Evolutionary conservation across 352 stramenopile genomes (phyloP).

Genomic region (Aphanomyces cochlioides): DNA sequence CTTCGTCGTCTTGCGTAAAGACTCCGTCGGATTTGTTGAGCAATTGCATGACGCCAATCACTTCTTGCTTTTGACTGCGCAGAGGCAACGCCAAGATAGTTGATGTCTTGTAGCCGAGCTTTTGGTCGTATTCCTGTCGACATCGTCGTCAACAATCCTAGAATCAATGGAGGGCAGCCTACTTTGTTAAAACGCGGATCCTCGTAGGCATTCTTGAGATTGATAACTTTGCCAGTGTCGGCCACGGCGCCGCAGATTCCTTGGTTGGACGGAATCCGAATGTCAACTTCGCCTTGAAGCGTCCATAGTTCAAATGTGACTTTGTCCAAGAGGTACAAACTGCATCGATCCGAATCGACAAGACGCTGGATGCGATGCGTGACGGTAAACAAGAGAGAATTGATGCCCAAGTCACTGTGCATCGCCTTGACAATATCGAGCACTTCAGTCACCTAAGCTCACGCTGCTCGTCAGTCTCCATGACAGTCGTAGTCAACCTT

Average conservation of each 20-base stretch:
- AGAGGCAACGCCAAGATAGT: slow-evolving; percentile 87
- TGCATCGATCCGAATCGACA: slow-evolving; percentile 88
- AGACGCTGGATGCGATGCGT: slow-evolving; percentile 83
- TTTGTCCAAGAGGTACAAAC: slow-evolving; percentile 90
- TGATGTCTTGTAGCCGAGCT: slow-evolving; percentile 80
- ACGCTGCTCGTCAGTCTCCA: not conserved
- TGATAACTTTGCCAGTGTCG: slow-evolving; percentile 64
- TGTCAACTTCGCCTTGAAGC: slow-evolving; percentile 85
- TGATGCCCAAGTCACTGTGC: slow-evolving; percentile 86
- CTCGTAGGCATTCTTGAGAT: slow-evolving; percentile 82
- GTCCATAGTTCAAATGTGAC: slow-evolving; percentile 88
- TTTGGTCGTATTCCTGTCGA: slow-evolving; percentile 73
- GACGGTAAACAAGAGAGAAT: slow-evolving; percentile 89
- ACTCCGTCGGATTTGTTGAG: slow-evolving; percentile 84
- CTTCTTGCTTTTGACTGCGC: slow-evolving; percentile 58
- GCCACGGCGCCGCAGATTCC: slow-evolving; percentile 80
- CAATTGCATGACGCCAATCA: slow-evolving; percentile 84
- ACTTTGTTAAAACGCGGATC: slow-evolving; percentile 83
- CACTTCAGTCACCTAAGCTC: slow-evolving; percentile 58
- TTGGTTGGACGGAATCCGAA: slow-evolving; percentile 80
- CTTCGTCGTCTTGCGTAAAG: slow-evolving; percentile 84
- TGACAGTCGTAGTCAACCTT: slow-evolving; percentile 28
- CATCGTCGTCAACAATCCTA: too few species aligned
- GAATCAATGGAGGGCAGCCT: not conserved
- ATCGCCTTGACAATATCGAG: slow-evolving; percentile 88